Evolutionary conservation across 2,329 filamentous ascomycete genomes (phyloP).

Genomic region (Colletotrichum horii): DNA sequence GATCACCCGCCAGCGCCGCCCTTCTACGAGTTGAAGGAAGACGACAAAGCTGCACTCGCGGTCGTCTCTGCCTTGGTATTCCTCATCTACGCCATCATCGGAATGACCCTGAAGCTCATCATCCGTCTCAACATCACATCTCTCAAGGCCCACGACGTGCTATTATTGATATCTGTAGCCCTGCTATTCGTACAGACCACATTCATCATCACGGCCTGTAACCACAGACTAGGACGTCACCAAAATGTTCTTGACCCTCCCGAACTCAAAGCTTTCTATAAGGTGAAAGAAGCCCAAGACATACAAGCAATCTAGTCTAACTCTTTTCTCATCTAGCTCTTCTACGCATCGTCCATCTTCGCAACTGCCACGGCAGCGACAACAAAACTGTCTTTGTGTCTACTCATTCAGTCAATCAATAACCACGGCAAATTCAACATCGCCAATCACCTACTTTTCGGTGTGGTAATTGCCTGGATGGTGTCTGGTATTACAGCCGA

Average conservation of each 20-base stretch:
- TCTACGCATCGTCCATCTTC: neutral
- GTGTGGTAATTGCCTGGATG: neutral
- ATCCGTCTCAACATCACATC: conserved; percentile 2
- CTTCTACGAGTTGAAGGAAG: neutral
- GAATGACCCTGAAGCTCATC: neutral
- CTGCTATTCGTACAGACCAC: neutral
- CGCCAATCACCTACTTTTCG: neutral
- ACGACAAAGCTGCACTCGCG: neutral
- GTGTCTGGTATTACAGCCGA: neutral
- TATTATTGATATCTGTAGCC: neutral
- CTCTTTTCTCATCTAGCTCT: neutral
- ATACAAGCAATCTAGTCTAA: neutral
- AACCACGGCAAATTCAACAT: neutral
- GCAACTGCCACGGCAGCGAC: neutral
- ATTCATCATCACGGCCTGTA: neutral
- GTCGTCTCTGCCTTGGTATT: neutral
- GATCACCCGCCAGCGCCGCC: neutral
- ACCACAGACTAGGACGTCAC: neutral
- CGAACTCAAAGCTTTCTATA: neutral
- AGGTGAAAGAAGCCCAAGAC: neutral
- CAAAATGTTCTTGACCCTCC: neutral
- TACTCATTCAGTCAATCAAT: neutral
- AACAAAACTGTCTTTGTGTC: neutral
- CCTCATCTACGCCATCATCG: neutral
- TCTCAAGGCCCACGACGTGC: neutral